Evolutionary conservation across 345 rosid genomes (phyloP), one percentile per base, ranked within the genome.

Genomic region (Eucalyptus erythrocorys): DNA sequence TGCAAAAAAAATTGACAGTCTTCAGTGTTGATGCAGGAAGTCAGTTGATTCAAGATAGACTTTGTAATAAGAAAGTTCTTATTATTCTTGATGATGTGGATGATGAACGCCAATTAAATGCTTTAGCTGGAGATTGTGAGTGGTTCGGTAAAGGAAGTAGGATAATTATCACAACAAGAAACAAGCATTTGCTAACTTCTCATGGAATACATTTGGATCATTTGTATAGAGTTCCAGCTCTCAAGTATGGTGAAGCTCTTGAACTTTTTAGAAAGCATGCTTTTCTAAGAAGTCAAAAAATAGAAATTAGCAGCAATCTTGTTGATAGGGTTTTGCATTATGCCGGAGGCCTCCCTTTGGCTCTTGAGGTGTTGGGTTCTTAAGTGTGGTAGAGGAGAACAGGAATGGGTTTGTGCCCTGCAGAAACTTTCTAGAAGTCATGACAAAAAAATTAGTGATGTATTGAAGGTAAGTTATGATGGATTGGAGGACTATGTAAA

Each of bases 31-130:
- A 10, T 86, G 48, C 3, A 11, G 86, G 89, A 34, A 32, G 71
- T 21, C 51, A 48, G 1, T 16, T 85, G 24, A 32, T 91, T 10
- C 27, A 15, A 81, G 40, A 66, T 5, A 86, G 85, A 53, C 71
- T 88, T 6, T 17, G n/a, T 1, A 26, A 24, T 9, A 85, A 47
- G 37, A 89, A 87, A 61, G 88, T 88, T 82, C 68, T 92, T 0
- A 27, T 92, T 14, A 86, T 92, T 27, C 86, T 89, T 32, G 92
- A 91, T 80, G 90, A 89, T 49, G 92, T 91, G 2, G 88, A 88
- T 80, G 34, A 82, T 13, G 0, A 0, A 15, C 3, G 13, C 6
- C 86, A 88, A 26, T 30, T 90, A 27, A 26, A 50, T 55, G 37
- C 45, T 53, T 45, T 90, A 42, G 89, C 48, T 2, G 30, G 81